A percentile compares a stretch with the other conserved stretches of the same genome.
phyloP scores from a whole-genome alignment of 129 eudicot genomes.

The carrot (Daucus carota) region DNA sequence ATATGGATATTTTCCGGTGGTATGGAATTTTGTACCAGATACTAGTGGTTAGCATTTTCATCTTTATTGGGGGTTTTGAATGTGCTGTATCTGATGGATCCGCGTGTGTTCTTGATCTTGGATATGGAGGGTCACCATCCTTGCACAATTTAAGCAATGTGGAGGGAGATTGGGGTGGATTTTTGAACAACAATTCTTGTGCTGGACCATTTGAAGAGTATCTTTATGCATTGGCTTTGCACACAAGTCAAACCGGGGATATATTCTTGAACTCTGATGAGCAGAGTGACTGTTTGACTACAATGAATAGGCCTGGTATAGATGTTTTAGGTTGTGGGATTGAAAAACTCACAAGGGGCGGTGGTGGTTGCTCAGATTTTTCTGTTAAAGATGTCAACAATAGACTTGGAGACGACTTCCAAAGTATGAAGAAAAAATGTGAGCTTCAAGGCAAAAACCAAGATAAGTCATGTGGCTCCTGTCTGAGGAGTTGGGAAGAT shows the following conservation, averaged over 20 bases:
- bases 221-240: conserved; percentile 36
- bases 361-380: conserved; percentile 34
- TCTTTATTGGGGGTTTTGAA: conserved; percentile 8
- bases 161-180: conserved; percentile 34
- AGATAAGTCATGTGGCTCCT: conserved; percentile 22
- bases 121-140: conserved; percentile 16
- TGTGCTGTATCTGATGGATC: conserved; percentile 18
- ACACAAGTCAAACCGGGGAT: conserved; percentile 36
- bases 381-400: conserved; percentile 30
- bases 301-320: conserved; percentile 14
- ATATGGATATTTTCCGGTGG: not conserved
- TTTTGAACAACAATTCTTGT: conserved; percentile 29
- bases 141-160: conserved; percentile 11
- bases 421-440: conserved; percentile 21
- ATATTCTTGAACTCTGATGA: conserved; percentile 30
- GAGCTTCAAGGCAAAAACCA: conserved; percentile 1
- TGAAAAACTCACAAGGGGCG: conserved; percentile 37
- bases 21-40: not conserved
- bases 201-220: conserved; percentile 25
- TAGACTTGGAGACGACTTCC: conserved; percentile 20
- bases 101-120: conserved; percentile 21
- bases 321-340: conserved; percentile 42
- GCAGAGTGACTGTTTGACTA: conserved; percentile 33
- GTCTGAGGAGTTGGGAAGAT: conserved; percentile 35
- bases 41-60: conserved; percentile 9